A percentile compares a stretch with the other conserved stretches of the same genome.
phyloP scores from a whole-genome alignment of 768 basidiomycete genomes.

The Cystofilobasidium ferigula region DNA sequence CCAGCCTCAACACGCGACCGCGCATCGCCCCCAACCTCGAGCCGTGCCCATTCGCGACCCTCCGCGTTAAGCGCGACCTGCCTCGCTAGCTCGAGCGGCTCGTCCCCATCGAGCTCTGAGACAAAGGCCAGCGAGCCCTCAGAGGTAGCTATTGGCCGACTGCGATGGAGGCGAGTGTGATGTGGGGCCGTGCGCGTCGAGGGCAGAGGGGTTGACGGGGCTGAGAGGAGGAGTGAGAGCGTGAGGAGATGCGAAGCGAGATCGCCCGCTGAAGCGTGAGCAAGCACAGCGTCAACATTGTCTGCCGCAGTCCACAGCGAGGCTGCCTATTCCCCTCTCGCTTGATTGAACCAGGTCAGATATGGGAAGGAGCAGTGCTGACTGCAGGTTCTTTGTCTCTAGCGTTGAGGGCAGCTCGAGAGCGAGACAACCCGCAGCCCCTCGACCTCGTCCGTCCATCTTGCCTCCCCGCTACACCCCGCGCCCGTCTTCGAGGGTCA shows the following conservation, averaged over 20 bases:
- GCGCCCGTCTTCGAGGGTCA: neutral
- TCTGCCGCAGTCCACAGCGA: neutral
- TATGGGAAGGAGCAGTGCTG: no score
- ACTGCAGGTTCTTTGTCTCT: no score
- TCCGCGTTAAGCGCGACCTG: constrained; percentile 41
- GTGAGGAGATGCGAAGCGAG: constrained; percentile 14
- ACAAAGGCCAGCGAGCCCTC: constrained; percentile 37
- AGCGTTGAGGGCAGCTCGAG: no score
- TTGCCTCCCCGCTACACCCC: neutral
- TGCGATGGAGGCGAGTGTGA: constrained; percentile 49
- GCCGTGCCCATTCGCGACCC: constrained; percentile 47
- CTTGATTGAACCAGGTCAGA: no score
- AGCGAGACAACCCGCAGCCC: no score
- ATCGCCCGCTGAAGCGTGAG: constrained; percentile 8
- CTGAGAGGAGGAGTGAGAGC: constrained; percentile 17
- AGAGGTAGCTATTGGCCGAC: constrained; percentile 57
- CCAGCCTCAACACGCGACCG: constrained; percentile 9
- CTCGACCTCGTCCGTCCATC: neutral
- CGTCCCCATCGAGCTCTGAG: constrained; percentile 49
- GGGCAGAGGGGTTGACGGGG: neutral
- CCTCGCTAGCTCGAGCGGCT: constrained; percentile 35
- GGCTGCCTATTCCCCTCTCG: no score
- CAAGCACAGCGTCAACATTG: neutral
- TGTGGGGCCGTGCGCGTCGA: neutral
- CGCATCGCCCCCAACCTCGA: constrained; percentile 8